Percentiles rank a stretch among this genome's conserved stretches.
Evolutionary conservation across 192 early-diverging fungal genomes (phyloP).

Genomic region (Gaertneriomyces semiglobifer): DNA sequence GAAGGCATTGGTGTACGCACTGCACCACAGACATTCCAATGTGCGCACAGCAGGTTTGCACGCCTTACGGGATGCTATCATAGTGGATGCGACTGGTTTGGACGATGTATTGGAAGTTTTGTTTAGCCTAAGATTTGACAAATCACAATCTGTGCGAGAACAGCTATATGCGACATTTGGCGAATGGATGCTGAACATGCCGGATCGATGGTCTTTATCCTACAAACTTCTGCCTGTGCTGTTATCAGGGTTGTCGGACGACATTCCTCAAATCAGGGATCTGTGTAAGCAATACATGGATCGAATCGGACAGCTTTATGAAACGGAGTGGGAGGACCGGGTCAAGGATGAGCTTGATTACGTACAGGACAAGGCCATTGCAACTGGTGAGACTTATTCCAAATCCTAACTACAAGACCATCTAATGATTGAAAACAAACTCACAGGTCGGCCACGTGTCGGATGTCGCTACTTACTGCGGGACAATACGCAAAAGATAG

Average conservation of each 20-base stretch:
- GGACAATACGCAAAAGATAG: conserved; percentile 55
- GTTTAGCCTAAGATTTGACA: conserved; percentile 42
- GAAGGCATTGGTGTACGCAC: conserved; percentile 40
- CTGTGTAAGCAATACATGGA: conserved; percentile 32
- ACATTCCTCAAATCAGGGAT: conserved; percentile 29
- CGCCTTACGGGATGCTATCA: conserved; percentile 35
- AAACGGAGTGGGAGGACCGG: conserved; percentile 49
- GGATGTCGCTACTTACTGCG: conserved; percentile 51
- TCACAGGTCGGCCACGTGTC: conserved; percentile 42
- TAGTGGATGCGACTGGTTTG: conserved; percentile 45
- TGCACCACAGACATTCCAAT: conserved; percentile 51
- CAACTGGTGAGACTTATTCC: too few relatives aligned
- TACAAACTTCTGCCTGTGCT: conserved; percentile 51
- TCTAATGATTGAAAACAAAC: too few relatives aligned
- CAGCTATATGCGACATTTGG: conserved; percentile 37
- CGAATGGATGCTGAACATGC: conserved; percentile 42
- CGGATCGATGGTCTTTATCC: conserved; percentile 50
- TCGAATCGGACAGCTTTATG: conserved; percentile 48
- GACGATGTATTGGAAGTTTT: conserved; percentile 43
- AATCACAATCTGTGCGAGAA: conserved; percentile 47
- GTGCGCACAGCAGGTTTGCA: conserved; percentile 40
- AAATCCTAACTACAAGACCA: too few relatives aligned
- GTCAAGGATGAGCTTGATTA: conserved; percentile 61
- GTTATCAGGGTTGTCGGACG: conserved; percentile 48
- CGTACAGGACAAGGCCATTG: background rate